phyloP scores from a whole-genome alignment of 352 stramenopile species.

The Globisporangium uncinulatum region DNA sequence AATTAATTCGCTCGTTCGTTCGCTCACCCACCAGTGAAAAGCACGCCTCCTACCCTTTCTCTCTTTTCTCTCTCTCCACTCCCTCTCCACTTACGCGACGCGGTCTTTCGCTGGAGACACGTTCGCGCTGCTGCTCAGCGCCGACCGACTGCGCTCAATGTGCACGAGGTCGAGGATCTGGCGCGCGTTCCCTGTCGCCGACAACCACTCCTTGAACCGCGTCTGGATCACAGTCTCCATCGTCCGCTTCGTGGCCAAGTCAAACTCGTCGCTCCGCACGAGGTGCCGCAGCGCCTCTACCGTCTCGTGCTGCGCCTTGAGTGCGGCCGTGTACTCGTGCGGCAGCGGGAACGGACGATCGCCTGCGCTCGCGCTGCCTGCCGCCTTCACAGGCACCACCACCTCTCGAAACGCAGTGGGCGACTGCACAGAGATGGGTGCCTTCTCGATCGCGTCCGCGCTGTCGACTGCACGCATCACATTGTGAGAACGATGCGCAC shows the following conservation, averaged over 20 bases:
- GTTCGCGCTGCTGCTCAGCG: constrained; percentile 4
- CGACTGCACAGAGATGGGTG: constrained; percentile 48
- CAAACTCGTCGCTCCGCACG: constrained; percentile 78
- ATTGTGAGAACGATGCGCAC: not conserved
- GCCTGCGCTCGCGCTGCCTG: constrained; percentile 18
- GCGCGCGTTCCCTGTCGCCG: constrained; percentile 75
- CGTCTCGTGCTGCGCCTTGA: constrained; percentile 66
- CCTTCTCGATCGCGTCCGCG: constrained; percentile 43
- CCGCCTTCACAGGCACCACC: constrained; percentile 61
- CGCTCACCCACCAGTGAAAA: too few relatives aligned
- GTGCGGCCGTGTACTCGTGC: constrained; percentile 51
- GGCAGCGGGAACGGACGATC: constrained; percentile 81
- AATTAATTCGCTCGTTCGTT: too few relatives aligned
- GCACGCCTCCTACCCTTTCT: not conserved
- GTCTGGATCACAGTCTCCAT: constrained; percentile 82
- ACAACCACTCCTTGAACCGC: constrained; percentile 87
- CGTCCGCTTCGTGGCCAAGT: constrained; percentile 66
- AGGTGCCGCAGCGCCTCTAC: constrained; percentile 67
- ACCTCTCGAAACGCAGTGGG: constrained; percentile 60
- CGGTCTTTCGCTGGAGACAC: constrained; percentile 14
- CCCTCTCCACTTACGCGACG: not conserved
- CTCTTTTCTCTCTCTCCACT: not conserved
- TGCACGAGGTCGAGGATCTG: constrained; percentile 88
- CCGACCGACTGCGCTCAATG: constrained; percentile 41
- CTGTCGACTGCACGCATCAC: constrained; percentile 16